phyloP scores from a whole-genome alignment of 2,329 filamentous ascomycete species.

The Aspergillus clavatus region DNA sequence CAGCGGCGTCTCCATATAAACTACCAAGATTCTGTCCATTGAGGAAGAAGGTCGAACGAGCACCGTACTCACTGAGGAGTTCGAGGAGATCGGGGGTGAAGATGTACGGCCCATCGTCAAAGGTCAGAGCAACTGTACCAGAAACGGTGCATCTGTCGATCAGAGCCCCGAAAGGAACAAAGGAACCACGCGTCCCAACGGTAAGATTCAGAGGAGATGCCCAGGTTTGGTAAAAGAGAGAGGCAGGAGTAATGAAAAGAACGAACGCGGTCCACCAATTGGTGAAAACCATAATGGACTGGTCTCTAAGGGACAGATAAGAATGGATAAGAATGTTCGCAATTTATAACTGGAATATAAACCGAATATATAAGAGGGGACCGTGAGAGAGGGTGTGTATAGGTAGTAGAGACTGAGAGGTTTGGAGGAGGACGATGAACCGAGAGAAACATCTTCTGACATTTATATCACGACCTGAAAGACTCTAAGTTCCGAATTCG shows the following conservation, averaged over 20 bases:
- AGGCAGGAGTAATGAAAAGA: slow-evolving; percentile 5
- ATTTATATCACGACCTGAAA: too few species aligned
- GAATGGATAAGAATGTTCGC: not conserved
- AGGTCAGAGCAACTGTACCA: slow-evolving; percentile 59
- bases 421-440: not conserved
- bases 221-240: not conserved
- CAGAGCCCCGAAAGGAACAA: slow-evolving; percentile 41
- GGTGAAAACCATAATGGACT: not conserved
- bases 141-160: slow-evolving; percentile 37
- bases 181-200: not conserved
- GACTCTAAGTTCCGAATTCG: too few species aligned
- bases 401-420: not conserved
- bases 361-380: not conserved
- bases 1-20: slow-evolving; percentile 26
- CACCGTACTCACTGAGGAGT: slow-evolving; percentile 51
- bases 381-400: not conserved
- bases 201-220: not conserved
- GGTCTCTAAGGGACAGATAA: not conserved
- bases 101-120: slow-evolving; percentile 59
- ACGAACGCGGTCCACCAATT: not conserved
- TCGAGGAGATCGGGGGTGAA: slow-evolving; percentile 57
- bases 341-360: not conserved
- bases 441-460: not conserved
- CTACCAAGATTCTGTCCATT: slow-evolving; percentile 39
- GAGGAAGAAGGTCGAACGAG: slow-evolving; percentile 62